These are phyloP conservation scores for Silene vulgaris DNA, from an alignment of 179 eudicot species.

Conservation along the genomic window DNA sequence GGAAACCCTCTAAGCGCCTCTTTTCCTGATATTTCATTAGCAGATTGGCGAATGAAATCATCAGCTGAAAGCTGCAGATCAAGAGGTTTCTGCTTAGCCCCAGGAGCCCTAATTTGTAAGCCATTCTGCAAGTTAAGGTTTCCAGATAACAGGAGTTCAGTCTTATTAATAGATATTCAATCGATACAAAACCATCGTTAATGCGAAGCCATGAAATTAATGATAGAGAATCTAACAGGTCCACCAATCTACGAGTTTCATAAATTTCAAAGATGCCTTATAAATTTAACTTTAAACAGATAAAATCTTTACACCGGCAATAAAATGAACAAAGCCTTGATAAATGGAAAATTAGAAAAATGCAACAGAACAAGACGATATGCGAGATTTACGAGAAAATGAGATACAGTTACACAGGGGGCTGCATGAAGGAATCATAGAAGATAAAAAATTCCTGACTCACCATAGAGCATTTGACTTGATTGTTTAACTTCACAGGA, in stretches of 20 bases:
- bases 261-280: neutral
- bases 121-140: conserved; percentile 19
- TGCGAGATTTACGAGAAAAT: neutral
- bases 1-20: conserved; percentile 19
- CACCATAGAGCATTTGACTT: conserved; percentile 21
- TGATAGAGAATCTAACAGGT: neutral
- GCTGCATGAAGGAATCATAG: neutral
- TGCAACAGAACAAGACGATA: neutral
- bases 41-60: conserved; percentile 26
- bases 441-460: conserved; percentile 17
- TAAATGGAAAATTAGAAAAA: neutral
- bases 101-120: conserved; percentile 15
- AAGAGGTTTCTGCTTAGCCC: conserved; percentile 28
- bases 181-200: neutral
- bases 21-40: conserved; percentile 20
- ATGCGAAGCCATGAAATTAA: neutral
- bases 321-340: neutral
- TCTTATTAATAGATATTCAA: conserved; percentile 31
- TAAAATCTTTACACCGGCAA: neutral
- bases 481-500: conserved; percentile 18
- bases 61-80: conserved; percentile 44
- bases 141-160: conserved; percentile 19
- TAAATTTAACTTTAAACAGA: neutral
- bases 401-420: conserved; percentile 6
- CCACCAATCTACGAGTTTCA: conserved; percentile 3